phyloP scores from a whole-genome alignment of 1,284 basidiomycete genomes.

The Leccinum pachyderme region DNA sequence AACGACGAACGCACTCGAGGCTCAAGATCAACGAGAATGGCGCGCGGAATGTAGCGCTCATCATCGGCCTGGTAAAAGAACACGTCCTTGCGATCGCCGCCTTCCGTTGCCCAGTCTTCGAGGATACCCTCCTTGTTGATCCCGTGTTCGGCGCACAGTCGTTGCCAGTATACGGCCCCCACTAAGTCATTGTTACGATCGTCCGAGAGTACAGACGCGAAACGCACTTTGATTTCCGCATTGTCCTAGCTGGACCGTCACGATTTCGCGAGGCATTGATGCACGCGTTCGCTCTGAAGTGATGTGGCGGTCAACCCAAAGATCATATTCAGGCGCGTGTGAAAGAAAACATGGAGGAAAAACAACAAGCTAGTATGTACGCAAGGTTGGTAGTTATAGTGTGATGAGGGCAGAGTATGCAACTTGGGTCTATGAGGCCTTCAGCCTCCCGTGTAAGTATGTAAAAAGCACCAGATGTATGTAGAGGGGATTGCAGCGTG shows the following conservation, averaged over 20 bases:
- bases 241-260: constrained; percentile 89
- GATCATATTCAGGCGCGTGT: constrained; percentile 8
- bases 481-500: constrained; percentile 13
- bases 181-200: constrained; percentile 37
- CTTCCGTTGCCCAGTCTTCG: constrained; percentile 93
- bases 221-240: constrained; percentile 92
- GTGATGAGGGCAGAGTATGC: constrained; percentile 19
- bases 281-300: background rate
- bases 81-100: constrained; percentile 96
- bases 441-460: constrained; percentile 33
- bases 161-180: constrained; percentile 93
- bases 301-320: constrained; percentile 3
- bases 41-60: constrained; percentile 97
- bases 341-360: constrained; percentile 11
- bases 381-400: constrained; percentile 13
- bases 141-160: constrained; percentile 93
- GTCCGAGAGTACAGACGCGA: constrained; percentile 17
- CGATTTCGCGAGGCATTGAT: constrained; percentile 82
- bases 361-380: constrained; percentile 29
- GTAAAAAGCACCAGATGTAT: constrained; percentile 17
- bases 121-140: constrained; percentile 92
- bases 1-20: constrained; percentile 68
- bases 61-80: constrained; percentile 99
- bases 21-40: constrained; percentile 97
- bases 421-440: constrained; percentile 31